These are phyloP conservation scores for Glonium stellatum DNA, from an alignment of 495 filamentous ascomycete genomes.

Conservation along the genomic window DNA sequence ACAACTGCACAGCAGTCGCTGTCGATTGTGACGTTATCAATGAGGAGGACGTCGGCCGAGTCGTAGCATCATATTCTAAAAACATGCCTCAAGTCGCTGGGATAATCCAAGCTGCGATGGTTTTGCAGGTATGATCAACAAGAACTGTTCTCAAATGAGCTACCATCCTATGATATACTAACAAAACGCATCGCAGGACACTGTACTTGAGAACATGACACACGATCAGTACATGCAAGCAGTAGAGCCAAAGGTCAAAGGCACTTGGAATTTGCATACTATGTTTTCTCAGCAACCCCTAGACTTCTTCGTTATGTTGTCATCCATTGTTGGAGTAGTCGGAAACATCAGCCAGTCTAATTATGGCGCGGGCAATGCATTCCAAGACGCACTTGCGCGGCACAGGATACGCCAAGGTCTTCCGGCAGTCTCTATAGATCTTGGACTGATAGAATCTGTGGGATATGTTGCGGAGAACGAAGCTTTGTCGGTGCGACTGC, in stretches of 20 bases:
- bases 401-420: constrained; percentile 13
- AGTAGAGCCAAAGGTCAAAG: constrained; percentile 7
- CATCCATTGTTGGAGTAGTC: neutral
- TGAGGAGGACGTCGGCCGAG: too few relatives aligned
- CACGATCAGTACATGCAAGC: constrained; percentile 1
- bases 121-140: constrained; percentile 7
- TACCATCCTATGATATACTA: too few relatives aligned
- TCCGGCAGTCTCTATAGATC: constrained; percentile 12
- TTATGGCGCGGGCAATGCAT: constrained; percentile 5
- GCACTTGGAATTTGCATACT: constrained; percentile 17
- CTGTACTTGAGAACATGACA: constrained; percentile 9
- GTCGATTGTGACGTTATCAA: too few relatives aligned
- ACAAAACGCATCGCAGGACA: constrained; percentile 13
- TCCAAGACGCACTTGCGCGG: constrained; percentile 8
- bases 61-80: too few relatives aligned
- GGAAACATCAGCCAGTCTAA: constrained; percentile 1
- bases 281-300: neutral
- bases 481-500: too few relatives aligned
- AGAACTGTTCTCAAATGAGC: constrained; percentile 19
- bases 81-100: too few relatives aligned
- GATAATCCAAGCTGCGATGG: neutral
- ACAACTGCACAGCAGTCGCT: too few relatives aligned
- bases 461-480: constrained; percentile 1
- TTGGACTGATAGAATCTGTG: constrained; percentile 19
- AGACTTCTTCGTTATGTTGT: constrained; percentile 14